Conservation (phyloP, 2,329 filamentous ascomycete genomes). For the Nannizziopsis arthrosporioides region DNA sequence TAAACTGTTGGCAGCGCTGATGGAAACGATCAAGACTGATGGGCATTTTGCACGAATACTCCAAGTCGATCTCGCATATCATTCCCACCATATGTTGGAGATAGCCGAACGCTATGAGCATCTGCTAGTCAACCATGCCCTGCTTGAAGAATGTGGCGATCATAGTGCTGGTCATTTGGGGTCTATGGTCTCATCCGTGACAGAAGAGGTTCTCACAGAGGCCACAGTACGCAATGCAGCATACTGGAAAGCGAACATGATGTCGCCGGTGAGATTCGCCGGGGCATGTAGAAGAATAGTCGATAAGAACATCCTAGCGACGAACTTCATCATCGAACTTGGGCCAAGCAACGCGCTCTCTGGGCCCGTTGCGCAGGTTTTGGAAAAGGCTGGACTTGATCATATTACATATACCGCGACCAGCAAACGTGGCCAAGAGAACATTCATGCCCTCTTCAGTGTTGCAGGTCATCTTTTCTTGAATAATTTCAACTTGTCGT, state of each 20-base stretch:
- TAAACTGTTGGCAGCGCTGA: constrained; percentile 23
- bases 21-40: constrained; percentile 13
- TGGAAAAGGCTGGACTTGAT: not conserved
- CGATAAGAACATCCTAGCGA: not conserved
- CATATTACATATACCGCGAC: not conserved
- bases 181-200: not conserved
- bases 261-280: not conserved
- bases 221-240: not conserved
- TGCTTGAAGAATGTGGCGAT: too few species aligned
- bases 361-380: constrained; percentile 14
- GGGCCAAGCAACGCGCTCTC: constrained; percentile 13
- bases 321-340: constrained; percentile 12
- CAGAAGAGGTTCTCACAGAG: not conserved
- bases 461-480: constrained; percentile 9
- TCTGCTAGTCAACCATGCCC: too few species aligned
- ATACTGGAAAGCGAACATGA: constrained; percentile 1
- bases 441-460: not conserved
- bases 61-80: constrained; percentile 30
- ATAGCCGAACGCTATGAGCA: too few species aligned
- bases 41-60: constrained; percentile 17
- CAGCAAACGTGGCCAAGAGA: constrained; percentile 9
- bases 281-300: not conserved
- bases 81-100: constrained; percentile 32
- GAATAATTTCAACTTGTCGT: constrained; percentile 5
- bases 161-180: too few species aligned